Base-by-base conservation (phyloP, 805 yeast genomes). In the Ogataea salicorniae region DNA sequence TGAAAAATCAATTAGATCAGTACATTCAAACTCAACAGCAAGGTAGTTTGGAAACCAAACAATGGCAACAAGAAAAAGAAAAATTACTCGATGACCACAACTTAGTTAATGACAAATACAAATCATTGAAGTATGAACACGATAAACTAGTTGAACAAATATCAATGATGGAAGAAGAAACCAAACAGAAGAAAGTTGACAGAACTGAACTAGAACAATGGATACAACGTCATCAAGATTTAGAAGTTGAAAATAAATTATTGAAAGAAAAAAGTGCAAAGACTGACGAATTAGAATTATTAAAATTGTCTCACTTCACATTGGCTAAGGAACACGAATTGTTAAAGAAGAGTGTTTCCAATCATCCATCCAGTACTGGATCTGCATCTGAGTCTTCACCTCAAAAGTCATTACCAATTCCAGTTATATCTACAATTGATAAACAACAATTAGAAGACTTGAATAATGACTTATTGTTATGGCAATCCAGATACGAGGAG, bases 401-500 rank as follows among this genome's bases (percentile, higher is more conserved):
- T 4, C 6, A n/a, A 34, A n/a, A 15, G 8, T n/a, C 17, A n/a
- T 15, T 34, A 15, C 36, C n/a, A n/a, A 15, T 36, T 17, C 2
- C 39, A 16, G 39, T 15, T 17, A n/a, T 1, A 39, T 42, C 43
- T 43, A 34, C 34, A 6, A 13, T 26, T 39, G 38, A 39, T 34
- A 39, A 37, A 38, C 39, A 42, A 35, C 26, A 42, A 35, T 14
- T 40, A 4, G 35, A 37, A 18, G n/a, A 15, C 18, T 39, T 55
- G 39, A 52, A 51, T 41, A 44, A 45, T 37, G 54, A 74, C 62
- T 42, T 59, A 48, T n/a, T 58, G 63, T 56, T 70, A 46, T 76
- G 86, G 80, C 81, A 77, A 61, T 58, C 62, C 42, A 77, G 69
- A 51, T 76, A 68, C 54, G 79, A 79, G 59, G 74, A 75, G 14